phyloP scores from a whole-genome alignment of 441 rosid species.

The Eugenia klotzschiana region DNA sequence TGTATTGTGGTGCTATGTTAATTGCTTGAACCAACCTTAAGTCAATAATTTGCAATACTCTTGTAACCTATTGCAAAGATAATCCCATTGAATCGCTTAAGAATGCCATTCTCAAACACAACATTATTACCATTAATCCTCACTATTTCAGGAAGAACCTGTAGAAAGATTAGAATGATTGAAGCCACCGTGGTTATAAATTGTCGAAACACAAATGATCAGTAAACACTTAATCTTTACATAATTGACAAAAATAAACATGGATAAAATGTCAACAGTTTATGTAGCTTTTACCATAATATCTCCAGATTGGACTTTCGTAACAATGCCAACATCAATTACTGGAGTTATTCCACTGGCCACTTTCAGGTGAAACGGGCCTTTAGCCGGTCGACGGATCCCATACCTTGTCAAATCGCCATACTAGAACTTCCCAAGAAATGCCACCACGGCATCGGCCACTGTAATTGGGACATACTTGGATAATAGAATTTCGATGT shows the following conservation, averaged over 20 bases:
- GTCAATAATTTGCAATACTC: conserved; percentile 15
- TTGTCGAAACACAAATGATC: not conserved
- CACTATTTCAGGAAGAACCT: conserved; percentile 21
- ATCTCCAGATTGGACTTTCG: conserved; percentile 11
- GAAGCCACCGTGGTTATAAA: not conserved
- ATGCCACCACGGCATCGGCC: not conserved
- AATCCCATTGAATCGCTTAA: conserved; percentile 10
- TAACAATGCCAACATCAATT: conserved; percentile 22
- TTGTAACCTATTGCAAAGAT: conserved; percentile 24
- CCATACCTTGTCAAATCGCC: conserved; percentile 20
- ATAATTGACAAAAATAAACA: not conserved
- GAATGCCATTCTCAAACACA: conserved; percentile 3
- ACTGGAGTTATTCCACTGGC: conserved; percentile 13
- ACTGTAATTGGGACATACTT: not conserved
- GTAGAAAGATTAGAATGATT: not conserved
- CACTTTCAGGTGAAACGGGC: conserved; percentile 20
- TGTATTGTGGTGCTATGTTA: not conserved
- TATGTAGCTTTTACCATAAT: conserved; percentile 11
- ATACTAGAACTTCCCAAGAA: not conserved
- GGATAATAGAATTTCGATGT: conserved; percentile 10
- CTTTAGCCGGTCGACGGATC: conserved; percentile 9
- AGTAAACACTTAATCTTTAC: not conserved
- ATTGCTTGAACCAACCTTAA: conserved; percentile 9
- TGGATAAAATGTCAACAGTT: not conserved
- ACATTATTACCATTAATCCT: conserved; percentile 2